Evolutionary conservation across 2,329 filamentous ascomycete genomes (phyloP).

Genomic region (Alternaria arbusti): DNA sequence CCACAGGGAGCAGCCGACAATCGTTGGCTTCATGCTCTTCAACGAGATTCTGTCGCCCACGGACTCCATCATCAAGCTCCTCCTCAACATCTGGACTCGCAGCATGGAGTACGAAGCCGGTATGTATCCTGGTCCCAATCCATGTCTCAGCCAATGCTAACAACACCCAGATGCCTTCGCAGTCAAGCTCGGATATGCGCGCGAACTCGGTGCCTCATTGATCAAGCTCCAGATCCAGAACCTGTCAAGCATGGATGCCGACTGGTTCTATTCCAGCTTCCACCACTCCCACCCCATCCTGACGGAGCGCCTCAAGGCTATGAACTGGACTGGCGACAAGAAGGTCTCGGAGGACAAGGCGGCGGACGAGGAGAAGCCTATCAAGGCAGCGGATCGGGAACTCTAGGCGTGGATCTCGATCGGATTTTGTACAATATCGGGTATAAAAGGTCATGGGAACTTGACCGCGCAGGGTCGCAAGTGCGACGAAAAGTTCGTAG

Average conservation of each 20-base stretch:
- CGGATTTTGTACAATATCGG: background rate
- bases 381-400: slow-evolving; percentile 78
- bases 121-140: slow-evolving; percentile 37
- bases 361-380: slow-evolving; percentile 63
- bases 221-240: slow-evolving; percentile 99
- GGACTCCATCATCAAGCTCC: slow-evolving; percentile 90
- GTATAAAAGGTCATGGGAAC: slow-evolving; percentile 2
- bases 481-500: slow-evolving; percentile 1
- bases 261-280: slow-evolving; percentile 98
- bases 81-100: slow-evolving; percentile 95
- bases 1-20: slow-evolving; percentile 79
- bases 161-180: slow-evolving; percentile 75
- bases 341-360: slow-evolving; percentile 59
- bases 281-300: slow-evolving; percentile 98
- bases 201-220: slow-evolving; percentile 82
- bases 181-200: slow-evolving; percentile 79
- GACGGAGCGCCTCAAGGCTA: slow-evolving; percentile 87
- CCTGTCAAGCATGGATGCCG: slow-evolving; percentile 96
- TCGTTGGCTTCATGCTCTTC: slow-evolving; percentile 97
- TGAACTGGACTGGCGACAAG: slow-evolving; percentile 80
- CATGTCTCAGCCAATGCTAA: slow-evolving; percentile 23
- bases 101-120: slow-evolving; percentile 95
- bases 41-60: slow-evolving; percentile 94
- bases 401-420: slow-evolving; percentile 57
- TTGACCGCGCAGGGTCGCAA: background rate